phyloP scores from a whole-genome alignment of 768 basidiomycete species.

The Gelatoporia subvermispora region DNA sequence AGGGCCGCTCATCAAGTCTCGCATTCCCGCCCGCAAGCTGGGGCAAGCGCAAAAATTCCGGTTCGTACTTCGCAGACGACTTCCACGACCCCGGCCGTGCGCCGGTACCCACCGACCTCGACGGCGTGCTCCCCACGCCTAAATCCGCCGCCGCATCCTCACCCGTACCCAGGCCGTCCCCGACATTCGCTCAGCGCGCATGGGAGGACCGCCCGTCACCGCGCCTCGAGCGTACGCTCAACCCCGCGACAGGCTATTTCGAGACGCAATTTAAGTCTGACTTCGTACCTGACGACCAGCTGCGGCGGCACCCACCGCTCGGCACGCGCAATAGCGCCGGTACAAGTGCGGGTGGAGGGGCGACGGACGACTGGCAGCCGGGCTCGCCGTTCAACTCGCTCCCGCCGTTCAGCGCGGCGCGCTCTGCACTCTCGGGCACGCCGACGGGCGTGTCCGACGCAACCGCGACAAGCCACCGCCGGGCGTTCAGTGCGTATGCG shows the following conservation, averaged over 20 bases:
- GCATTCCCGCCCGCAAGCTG: slow-evolving; percentile 65
- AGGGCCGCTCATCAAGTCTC: slow-evolving; percentile 29
- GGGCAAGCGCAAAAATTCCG: slow-evolving; percentile 44
- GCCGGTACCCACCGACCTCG: slow-evolving; percentile 6
- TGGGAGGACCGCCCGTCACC: slow-evolving; percentile 16
- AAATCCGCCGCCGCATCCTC: too few relatives aligned
- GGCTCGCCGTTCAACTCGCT: slow-evolving; percentile 31
- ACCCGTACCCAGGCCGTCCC: background rate
- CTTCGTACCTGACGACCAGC: slow-evolving; percentile 28
- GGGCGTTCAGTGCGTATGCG: slow-evolving; percentile 29
- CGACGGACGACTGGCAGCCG: slow-evolving; percentile 26
- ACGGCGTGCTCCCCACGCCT: background rate
- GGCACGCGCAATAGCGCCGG: slow-evolving; percentile 2
- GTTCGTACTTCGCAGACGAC: slow-evolving; percentile 48
- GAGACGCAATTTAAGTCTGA: slow-evolving; percentile 44
- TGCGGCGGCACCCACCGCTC: slow-evolving; percentile 15
- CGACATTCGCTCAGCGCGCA: background rate
- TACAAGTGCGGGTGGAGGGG: slow-evolving; percentile 1
- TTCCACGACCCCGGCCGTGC: slow-evolving; percentile 17
- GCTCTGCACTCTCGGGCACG: slow-evolving; percentile 22
- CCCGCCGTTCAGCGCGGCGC: slow-evolving; percentile 29
- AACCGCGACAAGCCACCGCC: slow-evolving; percentile 25
- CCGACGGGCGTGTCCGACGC: slow-evolving; percentile 20
- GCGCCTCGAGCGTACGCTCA: slow-evolving; percentile 13
- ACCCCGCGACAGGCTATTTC: slow-evolving; percentile 27